A percentile compares a stretch with the other conserved stretches of the same genome.
Evolutionary conservation across 139 green algal genomes (phyloP).

Genomic region (Chlamydomonas schloesseri): DNA sequence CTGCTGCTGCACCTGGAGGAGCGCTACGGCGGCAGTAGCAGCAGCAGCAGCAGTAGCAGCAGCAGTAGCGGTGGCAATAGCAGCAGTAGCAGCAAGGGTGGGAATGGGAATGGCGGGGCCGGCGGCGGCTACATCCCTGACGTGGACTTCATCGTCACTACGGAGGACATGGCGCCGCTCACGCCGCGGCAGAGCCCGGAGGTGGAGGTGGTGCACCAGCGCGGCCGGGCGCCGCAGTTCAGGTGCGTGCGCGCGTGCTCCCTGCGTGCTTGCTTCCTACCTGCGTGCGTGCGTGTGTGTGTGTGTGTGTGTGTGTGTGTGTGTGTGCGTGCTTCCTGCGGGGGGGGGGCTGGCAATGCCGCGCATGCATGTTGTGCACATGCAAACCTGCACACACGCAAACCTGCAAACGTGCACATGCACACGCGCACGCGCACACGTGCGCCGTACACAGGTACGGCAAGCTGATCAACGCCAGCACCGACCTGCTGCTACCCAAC

Average conservation of each 20-base stretch:
- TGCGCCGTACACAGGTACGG: not conserved
- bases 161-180: not conserved
- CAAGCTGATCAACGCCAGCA: not conserved
- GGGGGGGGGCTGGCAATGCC: not conserved
- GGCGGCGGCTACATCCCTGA: not conserved
- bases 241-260: not conserved
- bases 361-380: too few relatives aligned
- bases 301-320: not conserved
- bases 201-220: not conserved
- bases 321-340: not conserved
- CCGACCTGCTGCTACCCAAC: not conserved
- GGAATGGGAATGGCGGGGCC: too few relatives aligned
- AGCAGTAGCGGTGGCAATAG: too few relatives aligned
- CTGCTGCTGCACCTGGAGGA: not conserved
- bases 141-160: not conserved
- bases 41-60: too few relatives aligned
- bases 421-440: not conserved
- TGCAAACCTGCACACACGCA: not conserved
- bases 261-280: too few relatives aligned
- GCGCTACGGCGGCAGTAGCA: not conserved
- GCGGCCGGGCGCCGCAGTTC: not conserved
- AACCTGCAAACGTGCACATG: not conserved
- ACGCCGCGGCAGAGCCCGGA: not conserved
- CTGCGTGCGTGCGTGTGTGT: not conserved
- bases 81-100: too few relatives aligned